Evolutionary conservation across 148 eudicot species (phyloP).

Genomic region (Selenicereus undatus): DNA sequence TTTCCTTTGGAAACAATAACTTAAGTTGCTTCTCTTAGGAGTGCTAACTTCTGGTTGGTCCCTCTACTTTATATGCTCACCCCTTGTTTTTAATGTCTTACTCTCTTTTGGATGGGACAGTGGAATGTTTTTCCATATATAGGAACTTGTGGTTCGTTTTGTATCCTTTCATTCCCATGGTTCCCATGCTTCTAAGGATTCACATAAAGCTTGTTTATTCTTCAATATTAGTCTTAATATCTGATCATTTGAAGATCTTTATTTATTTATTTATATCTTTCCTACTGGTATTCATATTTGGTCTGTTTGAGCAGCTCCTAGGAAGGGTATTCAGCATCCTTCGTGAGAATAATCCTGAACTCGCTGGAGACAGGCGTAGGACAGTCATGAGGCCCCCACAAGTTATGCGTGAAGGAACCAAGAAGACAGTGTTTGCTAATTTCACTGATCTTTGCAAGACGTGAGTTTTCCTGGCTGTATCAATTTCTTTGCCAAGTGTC

Average conservation of each 20-base stretch:
- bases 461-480: constrained; percentile 28
- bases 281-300: not conserved
- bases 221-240: not conserved
- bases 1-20: not conserved
- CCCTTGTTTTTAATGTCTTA: not conserved
- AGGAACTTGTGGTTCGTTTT: not conserved
- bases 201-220: too few species aligned
- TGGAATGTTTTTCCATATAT: too few species aligned
- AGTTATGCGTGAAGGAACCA: constrained; percentile 98
- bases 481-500: not conserved
- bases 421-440: constrained; percentile 92
- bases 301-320: not conserved
- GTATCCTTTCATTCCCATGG: not conserved
- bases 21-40: not conserved
- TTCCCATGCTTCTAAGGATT: not conserved
- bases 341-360: constrained; percentile 95
- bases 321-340: constrained; percentile 89
- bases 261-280: constrained; percentile 5
- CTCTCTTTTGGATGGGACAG: too few species aligned
- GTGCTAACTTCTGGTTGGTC: not conserved
- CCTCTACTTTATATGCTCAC: not conserved
- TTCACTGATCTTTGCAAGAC: constrained; percentile 96
- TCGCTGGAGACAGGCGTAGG: constrained; percentile 89
- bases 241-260: not conserved
- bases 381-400: constrained; percentile 99